phyloP scores from a whole-genome alignment of 169 alveolate species.

The Plasmodium falciparum region DNA sequence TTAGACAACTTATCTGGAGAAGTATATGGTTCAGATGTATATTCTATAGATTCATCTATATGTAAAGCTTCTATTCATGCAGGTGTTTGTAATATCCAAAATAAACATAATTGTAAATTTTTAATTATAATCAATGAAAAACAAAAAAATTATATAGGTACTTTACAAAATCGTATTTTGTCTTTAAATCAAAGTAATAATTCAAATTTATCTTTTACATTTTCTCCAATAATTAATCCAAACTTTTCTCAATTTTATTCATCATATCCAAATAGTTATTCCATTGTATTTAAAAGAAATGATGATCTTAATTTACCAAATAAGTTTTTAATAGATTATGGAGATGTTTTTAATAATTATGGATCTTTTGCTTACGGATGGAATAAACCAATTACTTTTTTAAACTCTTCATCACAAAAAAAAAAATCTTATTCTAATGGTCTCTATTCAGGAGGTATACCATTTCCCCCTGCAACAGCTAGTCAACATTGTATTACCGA shows the following conservation, averaged over 20 bases:
- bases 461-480: slow-evolving; percentile 74
- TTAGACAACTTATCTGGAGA: slow-evolving; percentile 23
- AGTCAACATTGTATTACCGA: slow-evolving; percentile 56
- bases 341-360: slow-evolving; percentile 30
- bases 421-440: slow-evolving; percentile 6
- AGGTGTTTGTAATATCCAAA: slow-evolving; percentile 20
- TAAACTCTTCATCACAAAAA: not conserved
- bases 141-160: slow-evolving; percentile 23
- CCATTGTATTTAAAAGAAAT: slow-evolving; percentile 50
- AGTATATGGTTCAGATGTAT: slow-evolving; percentile 50
- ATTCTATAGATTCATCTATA: slow-evolving; percentile 38
- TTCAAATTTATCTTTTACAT: slow-evolving; percentile 20
- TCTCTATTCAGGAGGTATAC: slow-evolving; percentile 55
- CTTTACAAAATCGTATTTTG: slow-evolving; percentile 41
- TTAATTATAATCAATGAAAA: slow-evolving; percentile 10
- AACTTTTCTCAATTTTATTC: not conserved
- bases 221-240: slow-evolving; percentile 4
- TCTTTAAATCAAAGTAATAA: slow-evolving; percentile 26
- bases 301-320: slow-evolving; percentile 26
- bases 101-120: slow-evolving; percentile 22
- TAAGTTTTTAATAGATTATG: slow-evolving; percentile 43
- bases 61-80: slow-evolving; percentile 68
- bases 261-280: slow-evolving; percentile 46
- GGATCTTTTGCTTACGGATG: slow-evolving; percentile 58
- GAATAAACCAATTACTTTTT: slow-evolving; percentile 15